Evolutionary conservation across 2,329 filamentous ascomycete species (phyloP), one percentile per base, ranked within the genome.

Genomic region (Hypoxylon sp.): DNA sequence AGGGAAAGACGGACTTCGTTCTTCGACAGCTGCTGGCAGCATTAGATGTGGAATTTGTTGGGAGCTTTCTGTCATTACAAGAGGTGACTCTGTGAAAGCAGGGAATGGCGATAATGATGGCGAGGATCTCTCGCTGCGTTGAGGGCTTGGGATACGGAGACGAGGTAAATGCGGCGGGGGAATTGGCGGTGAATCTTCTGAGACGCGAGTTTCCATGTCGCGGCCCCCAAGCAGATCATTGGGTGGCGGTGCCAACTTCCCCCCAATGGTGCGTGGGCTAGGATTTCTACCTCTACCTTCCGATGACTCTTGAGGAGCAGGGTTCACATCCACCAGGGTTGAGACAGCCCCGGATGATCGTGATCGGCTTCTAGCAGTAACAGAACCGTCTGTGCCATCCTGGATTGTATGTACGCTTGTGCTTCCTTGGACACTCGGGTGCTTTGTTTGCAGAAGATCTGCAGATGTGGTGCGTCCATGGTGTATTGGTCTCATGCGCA

Each of bases 391-490:
- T 16, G 62, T 61, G 14, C 61, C 39, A 19, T 52, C 68, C 47
- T 67, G 61, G 5, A 61, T 68, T 9, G 68, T 72, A 25, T 69
- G 66, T n/a, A 55, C 52, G 43, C 68, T 68, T 12, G 59, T 41
- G 8, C 61, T 59, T 12, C 57, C 71, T 53, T 58, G 62, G 27
- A 64, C 48, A 2, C 46, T 30, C n/a, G 46, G 16, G 1, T 45
- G 54, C 14, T 50, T 61, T 34, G 27, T 23, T 14, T 56, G 67
- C 25, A 73, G 53, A 41, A 46, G 83, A 80, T 90, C 87, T 67
- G 92, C 89, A 0, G 90, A 92, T 74, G 91, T 91, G 72, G 90
- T 88, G 64, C 91, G 86, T 23, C 88, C 79, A 69, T 89, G 67
- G 48, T 61, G 85, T 65, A 97, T 89, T 1, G 89, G 87, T 45